Percentiles rank a stretch among this genome's conserved stretches.
phyloP scores from a whole-genome alignment of 106 monocot genomes.

The Dioscorea dumetorum region DNA sequence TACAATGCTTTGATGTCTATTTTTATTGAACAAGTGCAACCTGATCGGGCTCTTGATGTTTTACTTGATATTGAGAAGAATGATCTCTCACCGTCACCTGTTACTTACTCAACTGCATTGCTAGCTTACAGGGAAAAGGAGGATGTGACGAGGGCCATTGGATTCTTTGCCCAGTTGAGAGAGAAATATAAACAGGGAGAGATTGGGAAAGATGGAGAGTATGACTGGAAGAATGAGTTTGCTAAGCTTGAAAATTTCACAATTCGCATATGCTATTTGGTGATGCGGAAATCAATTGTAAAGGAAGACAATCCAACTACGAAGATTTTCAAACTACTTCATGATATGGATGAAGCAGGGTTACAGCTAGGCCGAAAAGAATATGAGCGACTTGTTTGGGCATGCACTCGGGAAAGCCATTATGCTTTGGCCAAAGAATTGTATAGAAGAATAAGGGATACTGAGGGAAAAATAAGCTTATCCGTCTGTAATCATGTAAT shows the following conservation, averaged over 20 bases:
- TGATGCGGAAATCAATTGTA: slow-evolving; percentile 64
- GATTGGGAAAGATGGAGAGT: slow-evolving; percentile 16
- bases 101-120: slow-evolving; percentile 64
- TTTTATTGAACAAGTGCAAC: slow-evolving; percentile 53
- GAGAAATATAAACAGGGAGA: slow-evolving; percentile 42
- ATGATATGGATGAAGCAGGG: slow-evolving; percentile 44
- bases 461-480: slow-evolving; percentile 44
- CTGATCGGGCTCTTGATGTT: slow-evolving; percentile 37
- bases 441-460: slow-evolving; percentile 64
- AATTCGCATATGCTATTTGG: slow-evolving; percentile 48
- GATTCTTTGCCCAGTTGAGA: slow-evolving; percentile 38
- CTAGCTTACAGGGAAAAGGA: slow-evolving; percentile 57
- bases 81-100: slow-evolving; percentile 58
- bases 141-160: slow-evolving; percentile 60
- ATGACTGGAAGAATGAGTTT: slow-evolving; percentile 63
- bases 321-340: slow-evolving; percentile 46
- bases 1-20: slow-evolving; percentile 82
- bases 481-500: slow-evolving; percentile 88
- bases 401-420: slow-evolving; percentile 63
- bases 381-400: slow-evolving; percentile 76
- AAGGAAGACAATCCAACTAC: slow-evolving; percentile 24
- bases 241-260: slow-evolving; percentile 50
- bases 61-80: slow-evolving; percentile 36
- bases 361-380: slow-evolving; percentile 29
- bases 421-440: slow-evolving; percentile 64